Percentiles rank a stretch among this genome's conserved stretches.
phyloP scores from a whole-genome alignment of 2,329 filamentous ascomycete genomes.

The Cercospora citrullina region DNA sequence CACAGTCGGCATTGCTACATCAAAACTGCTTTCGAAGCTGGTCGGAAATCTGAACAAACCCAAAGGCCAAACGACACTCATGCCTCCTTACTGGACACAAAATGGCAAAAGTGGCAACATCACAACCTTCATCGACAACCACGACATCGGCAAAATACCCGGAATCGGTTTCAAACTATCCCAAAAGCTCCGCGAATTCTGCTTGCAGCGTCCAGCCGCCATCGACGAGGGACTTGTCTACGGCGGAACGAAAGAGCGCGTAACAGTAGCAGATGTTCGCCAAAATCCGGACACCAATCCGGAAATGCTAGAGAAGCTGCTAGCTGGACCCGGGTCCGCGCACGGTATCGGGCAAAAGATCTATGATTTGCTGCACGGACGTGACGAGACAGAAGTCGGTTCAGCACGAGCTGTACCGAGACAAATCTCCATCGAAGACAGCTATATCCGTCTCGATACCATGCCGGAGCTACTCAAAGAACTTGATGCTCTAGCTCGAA shows the following conservation, averaged over 20 bases:
- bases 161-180: slow-evolving; percentile 82
- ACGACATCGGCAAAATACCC: slow-evolving; percentile 77
- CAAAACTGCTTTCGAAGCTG: slow-evolving; percentile 82
- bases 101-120: slow-evolving; percentile 51
- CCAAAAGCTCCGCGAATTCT: slow-evolving; percentile 63
- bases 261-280: slow-evolving; percentile 68
- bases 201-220: slow-evolving; percentile 52
- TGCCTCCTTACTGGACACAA: slow-evolving; percentile 55
- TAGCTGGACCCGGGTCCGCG: slow-evolving; percentile 69
- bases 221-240: slow-evolving; percentile 51
- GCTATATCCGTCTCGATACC: slow-evolving; percentile 71
- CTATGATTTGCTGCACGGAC: slow-evolving; percentile 78
- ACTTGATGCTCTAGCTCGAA: slow-evolving; percentile 65
- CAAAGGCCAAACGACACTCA: slow-evolving; percentile 77
- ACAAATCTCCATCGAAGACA: slow-evolving; percentile 94
- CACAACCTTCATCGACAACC: slow-evolving; percentile 68
- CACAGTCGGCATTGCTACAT: slow-evolving; percentile 83
- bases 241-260: slow-evolving; percentile 53
- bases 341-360: slow-evolving; percentile 70
- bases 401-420: slow-evolving; percentile 70
- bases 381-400: slow-evolving; percentile 73
- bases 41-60: slow-evolving; percentile 84
- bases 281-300: slow-evolving; percentile 63
- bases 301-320: slow-evolving; percentile 64
- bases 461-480: slow-evolving; percentile 65